phyloP scores from a whole-genome alignment of 306 rosid species.

The Medicago arabica region DNA sequence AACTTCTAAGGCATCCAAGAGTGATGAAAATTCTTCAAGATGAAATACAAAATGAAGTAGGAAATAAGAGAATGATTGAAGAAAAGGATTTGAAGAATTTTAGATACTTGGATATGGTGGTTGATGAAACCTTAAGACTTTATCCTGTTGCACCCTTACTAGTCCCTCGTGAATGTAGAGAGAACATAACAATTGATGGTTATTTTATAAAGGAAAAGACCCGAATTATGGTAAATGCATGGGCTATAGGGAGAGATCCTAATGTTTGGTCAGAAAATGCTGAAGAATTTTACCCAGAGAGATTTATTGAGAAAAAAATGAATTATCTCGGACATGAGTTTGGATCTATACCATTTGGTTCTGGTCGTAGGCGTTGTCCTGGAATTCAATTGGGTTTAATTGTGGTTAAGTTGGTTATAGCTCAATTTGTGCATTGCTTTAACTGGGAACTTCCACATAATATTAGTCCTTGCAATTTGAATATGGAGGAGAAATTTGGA shows the following conservation, averaged over 20 bases:
- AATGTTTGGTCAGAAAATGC: background rate
- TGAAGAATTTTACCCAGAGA: background rate
- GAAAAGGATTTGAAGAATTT: background rate
- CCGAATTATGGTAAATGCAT: background rate
- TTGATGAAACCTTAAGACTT: conserved; percentile 1
- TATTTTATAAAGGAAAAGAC: background rate
- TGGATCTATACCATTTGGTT: conserved; percentile 1
- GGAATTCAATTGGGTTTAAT: background rate
- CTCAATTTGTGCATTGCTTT: background rate
- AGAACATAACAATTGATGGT: background rate
- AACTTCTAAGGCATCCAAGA: background rate
- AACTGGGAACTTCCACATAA: background rate
- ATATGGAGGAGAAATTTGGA: background rate
- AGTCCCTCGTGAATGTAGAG: background rate
- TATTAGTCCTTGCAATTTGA: background rate
- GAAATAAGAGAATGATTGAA: background rate
- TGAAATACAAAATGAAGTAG: background rate
- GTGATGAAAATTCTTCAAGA: background rate
- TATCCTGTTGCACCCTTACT: background rate
- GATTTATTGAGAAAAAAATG: background rate
- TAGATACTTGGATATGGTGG: background rate
- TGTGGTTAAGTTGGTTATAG: background rate
- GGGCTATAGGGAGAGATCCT: background rate
- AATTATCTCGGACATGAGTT: background rate
- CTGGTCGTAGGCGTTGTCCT: background rate